Base-by-base conservation (phyloP, 495 filamentous ascomycete species). In the Trichoderma orchidacearum region DNA sequence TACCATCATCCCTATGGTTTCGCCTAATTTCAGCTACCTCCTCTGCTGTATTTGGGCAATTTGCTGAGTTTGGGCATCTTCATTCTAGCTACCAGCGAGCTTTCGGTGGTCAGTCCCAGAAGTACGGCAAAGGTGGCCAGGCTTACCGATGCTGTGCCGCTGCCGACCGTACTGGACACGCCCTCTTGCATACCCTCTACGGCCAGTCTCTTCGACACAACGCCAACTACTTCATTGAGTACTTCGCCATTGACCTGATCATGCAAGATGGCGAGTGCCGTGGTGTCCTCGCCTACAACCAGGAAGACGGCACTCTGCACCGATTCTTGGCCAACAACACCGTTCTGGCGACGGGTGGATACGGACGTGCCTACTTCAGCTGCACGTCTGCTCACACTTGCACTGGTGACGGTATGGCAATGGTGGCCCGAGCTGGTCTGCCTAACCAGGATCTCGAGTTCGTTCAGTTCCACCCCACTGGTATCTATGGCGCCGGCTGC, bases 181-280 rank as follows among this genome's bases (percentile, higher is more conserved):
- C 92, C 66, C 84, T 97, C 57, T 81, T 97, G 52, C 92, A 97
- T 80, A 97, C 92, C 41, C 85, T 97, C 63, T 97, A 97, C 74
- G 92, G 93, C 67, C 93, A 96, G 80, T 96, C 92, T 57, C 80
- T 97, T 55, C 77, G 89, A 65, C 89, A 97, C 76, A 94, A 95
- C 76, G 95, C 92, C 64, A 96, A 96, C 76, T 97, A 96, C 80
- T 96, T 97, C 76, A 96, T 97, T 67, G 92, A 97, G 76, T 97
- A 89, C 80, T 97, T 97, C 72, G 92, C 89, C 58, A 77, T 95
- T 58, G 92, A 97, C 71, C 75, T 97, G 69, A 81, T 97, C 65
- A 97, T 96, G 92, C 86, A 95, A 72, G 86, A 90, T 66, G 93
- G 93, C 56, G 86, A 89, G 70, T 97, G 92, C 77, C 87, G 90